phyloP scores from a whole-genome alignment of 495 filamentous ascomycete genomes.

The Choiromyces venosus region DNA sequence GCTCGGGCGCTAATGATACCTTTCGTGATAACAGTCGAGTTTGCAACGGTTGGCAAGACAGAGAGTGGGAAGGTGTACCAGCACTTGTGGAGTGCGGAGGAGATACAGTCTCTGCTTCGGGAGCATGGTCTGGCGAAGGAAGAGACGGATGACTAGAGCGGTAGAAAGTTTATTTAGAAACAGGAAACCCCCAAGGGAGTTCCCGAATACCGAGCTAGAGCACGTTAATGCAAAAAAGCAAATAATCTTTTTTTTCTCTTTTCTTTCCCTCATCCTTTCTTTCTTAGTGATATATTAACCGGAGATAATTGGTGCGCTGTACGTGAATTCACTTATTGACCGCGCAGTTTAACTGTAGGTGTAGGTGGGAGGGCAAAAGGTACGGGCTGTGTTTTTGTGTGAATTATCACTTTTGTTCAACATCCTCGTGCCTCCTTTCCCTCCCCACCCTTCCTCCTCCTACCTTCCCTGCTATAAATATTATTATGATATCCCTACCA shows the following conservation, averaged over 20 bases:
- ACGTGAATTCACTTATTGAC: neutral
- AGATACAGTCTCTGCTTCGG: constrained; percentile 88
- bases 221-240: constrained; percentile 2
- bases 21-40: constrained; percentile 65
- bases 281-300: neutral
- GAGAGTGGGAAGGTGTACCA: constrained; percentile 94
- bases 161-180: constrained; percentile 1
- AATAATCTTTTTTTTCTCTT: neutral
- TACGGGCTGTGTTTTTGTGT: neutral
- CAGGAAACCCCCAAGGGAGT: neutral
- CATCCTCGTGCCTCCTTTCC: neutral
- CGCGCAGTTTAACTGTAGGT: neutral
- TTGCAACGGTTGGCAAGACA: constrained; percentile 95
- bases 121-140: constrained; percentile 92
- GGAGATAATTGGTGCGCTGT: neutral
- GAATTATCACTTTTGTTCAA: neutral
- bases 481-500: neutral
- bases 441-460: neutral
- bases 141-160: constrained; percentile 62
- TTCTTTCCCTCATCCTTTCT: neutral
- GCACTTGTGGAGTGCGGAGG: constrained; percentile 92
- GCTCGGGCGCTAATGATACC: constrained; percentile 23
- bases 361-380: too few relatives aligned
- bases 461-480: neutral
- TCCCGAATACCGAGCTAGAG: neutral